Conservation (phyloP, 2,329 filamentous ascomycete genomes). For the Fonsecaea monophora region DNA sequence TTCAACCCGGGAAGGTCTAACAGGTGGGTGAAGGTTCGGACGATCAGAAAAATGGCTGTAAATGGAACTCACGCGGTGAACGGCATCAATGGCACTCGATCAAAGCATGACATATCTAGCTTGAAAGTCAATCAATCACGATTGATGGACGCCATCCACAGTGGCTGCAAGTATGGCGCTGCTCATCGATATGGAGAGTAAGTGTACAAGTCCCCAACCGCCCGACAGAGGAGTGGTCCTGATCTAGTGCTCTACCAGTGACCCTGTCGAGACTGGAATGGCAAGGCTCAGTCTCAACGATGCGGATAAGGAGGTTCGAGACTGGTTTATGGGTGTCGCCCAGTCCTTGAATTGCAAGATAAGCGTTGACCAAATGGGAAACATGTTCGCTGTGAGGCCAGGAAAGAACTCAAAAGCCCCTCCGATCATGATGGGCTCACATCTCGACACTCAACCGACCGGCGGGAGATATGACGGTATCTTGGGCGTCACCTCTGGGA, state of each 20-base stretch:
- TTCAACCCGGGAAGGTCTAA: not conserved
- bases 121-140: slow-evolving; percentile 40
- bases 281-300: slow-evolving; percentile 74
- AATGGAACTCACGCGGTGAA: slow-evolving; percentile 26
- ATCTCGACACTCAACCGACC: slow-evolving; percentile 59
- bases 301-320: slow-evolving; percentile 71
- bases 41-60: slow-evolving; percentile 23
- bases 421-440: slow-evolving; percentile 73
- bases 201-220: slow-evolving; percentile 8
- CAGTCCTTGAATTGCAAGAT: slow-evolving; percentile 69
- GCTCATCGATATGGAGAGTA: slow-evolving; percentile 41
- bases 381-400: slow-evolving; percentile 75
- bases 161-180: slow-evolving; percentile 39
- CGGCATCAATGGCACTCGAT: slow-evolving; percentile 32
- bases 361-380: slow-evolving; percentile 77
- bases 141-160: slow-evolving; percentile 40
- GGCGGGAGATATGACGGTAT: slow-evolving; percentile 79
- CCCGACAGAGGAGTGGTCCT: not conserved
- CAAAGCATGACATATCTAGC: slow-evolving; percentile 36
- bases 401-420: slow-evolving; percentile 64
- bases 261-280: slow-evolving; percentile 64
- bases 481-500: slow-evolving; percentile 72
- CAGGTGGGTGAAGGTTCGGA: not conserved
- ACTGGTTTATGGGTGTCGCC: slow-evolving; percentile 75
- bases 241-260: slow-evolving; percentile 5